Evolutionary conservation across 2,329 filamentous ascomycete genomes (phyloP).

Genomic region (Fusarium nygamai): DNA sequence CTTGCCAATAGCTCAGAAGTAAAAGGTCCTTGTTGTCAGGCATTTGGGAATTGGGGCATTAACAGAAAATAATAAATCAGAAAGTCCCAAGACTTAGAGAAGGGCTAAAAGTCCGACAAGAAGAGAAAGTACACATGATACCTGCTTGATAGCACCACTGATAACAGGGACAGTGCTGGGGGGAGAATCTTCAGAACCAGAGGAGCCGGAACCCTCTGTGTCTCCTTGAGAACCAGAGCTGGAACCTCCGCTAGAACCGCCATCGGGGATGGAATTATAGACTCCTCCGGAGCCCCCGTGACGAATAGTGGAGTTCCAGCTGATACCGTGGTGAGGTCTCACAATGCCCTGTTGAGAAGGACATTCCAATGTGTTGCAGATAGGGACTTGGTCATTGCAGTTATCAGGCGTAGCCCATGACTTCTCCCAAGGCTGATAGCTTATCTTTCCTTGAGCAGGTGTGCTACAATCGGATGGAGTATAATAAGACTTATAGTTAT

Average conservation of each 20-base stretch:
- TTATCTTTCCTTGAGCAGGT: neutral
- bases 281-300: neutral
- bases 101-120: neutral
- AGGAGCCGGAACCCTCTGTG: neutral
- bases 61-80: neutral
- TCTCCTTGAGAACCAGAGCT: neutral
- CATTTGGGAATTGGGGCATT: no score
- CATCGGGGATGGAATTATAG: neutral
- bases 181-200: neutral
- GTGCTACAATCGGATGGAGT: neutral
- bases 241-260: neutral
- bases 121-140: neutral
- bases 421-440: neutral
- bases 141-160: neutral
- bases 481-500: neutral
- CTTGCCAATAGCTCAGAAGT: neutral
- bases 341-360: neutral
- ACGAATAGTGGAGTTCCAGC: neutral
- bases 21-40: accelerated
- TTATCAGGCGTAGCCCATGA: neutral
- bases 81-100: neutral
- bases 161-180: neutral
- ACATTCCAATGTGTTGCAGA: neutral
- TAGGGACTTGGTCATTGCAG: neutral
- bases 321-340: neutral